These are phyloP conservation scores for Mycena amicta DNA, from an alignment of 768 basidiomycete species.

Conservation along the genomic window DNA sequence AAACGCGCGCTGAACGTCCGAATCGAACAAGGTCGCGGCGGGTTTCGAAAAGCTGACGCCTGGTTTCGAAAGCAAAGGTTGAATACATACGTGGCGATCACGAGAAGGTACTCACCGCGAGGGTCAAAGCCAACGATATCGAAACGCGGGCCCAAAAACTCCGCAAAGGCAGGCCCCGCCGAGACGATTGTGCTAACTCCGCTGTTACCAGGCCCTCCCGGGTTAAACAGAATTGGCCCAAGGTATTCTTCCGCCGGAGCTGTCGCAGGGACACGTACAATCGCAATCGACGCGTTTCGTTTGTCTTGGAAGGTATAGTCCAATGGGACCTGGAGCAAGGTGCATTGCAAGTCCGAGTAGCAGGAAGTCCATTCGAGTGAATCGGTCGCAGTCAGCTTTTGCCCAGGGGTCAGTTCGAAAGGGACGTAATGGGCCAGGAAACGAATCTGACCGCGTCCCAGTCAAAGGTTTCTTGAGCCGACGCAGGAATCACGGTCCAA, in stretches of 20 bases:
- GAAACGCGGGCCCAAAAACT: background rate
- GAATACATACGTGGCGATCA: no score
- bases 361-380: background rate
- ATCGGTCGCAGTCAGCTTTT: background rate
- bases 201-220: background rate
- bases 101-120: background rate
- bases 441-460: background rate
- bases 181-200: background rate
- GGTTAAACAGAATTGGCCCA: background rate
- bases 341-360: background rate
- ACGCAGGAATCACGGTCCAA: background rate
- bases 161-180: background rate
- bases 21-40: background rate
- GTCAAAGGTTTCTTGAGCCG: background rate
- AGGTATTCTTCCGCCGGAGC: constrained; percentile 15
- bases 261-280: background rate
- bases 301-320: background rate
- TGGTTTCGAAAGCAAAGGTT: background rate
- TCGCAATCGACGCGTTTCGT: background rate
- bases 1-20: background rate
- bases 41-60: background rate
- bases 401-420: background rate
- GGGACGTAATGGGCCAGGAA: background rate
- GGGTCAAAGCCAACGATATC: background rate
- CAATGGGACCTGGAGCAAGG: background rate